Conservation (phyloP, 1,139 yeast species). For the Taphrina confusa region DNA sequence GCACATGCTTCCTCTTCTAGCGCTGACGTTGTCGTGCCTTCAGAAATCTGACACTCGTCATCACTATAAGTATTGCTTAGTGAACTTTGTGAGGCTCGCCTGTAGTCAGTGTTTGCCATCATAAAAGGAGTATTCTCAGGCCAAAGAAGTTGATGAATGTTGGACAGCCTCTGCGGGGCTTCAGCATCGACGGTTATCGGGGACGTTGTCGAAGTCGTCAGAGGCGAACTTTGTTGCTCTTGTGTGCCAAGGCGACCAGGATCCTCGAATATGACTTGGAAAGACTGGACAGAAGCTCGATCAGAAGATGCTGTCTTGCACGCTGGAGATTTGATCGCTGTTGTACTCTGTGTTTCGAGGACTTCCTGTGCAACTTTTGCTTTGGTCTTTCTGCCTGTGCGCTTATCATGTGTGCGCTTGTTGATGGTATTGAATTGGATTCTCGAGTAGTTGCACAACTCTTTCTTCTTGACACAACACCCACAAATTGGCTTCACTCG, state of each 20-base stretch:
- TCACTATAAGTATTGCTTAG: too few relatives aligned
- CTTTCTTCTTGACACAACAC: conserved; percentile 12
- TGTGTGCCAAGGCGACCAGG: not conserved
- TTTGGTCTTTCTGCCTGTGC: conserved; percentile 28
- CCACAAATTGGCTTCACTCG: conserved; percentile 23
- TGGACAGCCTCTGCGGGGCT: not conserved
- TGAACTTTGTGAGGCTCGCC: too few relatives aligned
- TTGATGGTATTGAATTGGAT: conserved; percentile 28
- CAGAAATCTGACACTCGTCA: too few relatives aligned
- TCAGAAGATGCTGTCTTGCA: too few relatives aligned
- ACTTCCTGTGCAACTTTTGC: not conserved
- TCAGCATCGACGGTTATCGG: not conserved
- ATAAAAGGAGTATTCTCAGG: not conserved
- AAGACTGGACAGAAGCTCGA: not conserved
- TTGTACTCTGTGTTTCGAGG: not conserved
- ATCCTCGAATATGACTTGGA: conserved; percentile 4
- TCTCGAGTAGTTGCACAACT: conserved; percentile 24
- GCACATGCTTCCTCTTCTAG: too few relatives aligned
- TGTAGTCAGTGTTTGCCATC: too few relatives aligned
- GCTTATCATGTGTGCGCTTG: conserved; percentile 22
- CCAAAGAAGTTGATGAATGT: not conserved
- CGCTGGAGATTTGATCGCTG: too few relatives aligned
- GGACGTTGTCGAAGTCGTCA: not conserved
- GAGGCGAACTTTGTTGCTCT: not conserved
- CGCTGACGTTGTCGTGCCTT: too few relatives aligned